A percentile compares a stretch with the other conserved stretches of the same genome.
phyloP scores from a whole-genome alignment of 2,329 filamentous ascomycete species.

The Trichoderma endophyticum region DNA sequence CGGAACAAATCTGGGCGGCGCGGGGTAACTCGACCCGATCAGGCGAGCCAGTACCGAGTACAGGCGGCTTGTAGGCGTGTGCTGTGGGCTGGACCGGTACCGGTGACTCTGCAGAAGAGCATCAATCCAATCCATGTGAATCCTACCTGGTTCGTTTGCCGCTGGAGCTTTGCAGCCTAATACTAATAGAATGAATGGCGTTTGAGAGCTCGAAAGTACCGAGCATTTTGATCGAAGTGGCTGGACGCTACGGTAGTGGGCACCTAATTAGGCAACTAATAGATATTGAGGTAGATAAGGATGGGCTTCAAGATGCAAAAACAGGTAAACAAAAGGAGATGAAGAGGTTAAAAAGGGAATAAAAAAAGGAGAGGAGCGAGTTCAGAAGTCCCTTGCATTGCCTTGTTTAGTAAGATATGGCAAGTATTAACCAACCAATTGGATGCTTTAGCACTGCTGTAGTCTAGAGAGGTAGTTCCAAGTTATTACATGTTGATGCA shows the following conservation, averaged over 20 bases:
- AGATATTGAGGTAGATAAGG: not conserved
- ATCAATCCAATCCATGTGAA: not conserved
- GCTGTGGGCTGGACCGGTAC: not conserved
- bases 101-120: not conserved
- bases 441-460: not conserved
- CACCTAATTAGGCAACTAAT: slow-evolving; percentile 13
- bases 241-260: not conserved
- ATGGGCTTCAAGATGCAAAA: not conserved
- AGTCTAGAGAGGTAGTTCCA: not conserved
- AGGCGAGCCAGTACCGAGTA: not conserved
- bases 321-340: not conserved
- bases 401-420: not conserved
- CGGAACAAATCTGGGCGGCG: not conserved
- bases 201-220: not conserved
- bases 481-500: not conserved
- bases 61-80: not conserved
- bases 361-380: not conserved
- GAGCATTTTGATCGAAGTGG: not conserved
- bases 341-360: not conserved
- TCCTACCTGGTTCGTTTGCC: not conserved
- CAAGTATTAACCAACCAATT: not conserved
- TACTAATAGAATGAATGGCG: not conserved
- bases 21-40: not conserved
- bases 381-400: not conserved
- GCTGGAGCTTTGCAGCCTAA: not conserved